phyloP scores from a whole-genome alignment of 805 yeast genomes.

The Groenewaldozyma tartarivorans region DNA sequence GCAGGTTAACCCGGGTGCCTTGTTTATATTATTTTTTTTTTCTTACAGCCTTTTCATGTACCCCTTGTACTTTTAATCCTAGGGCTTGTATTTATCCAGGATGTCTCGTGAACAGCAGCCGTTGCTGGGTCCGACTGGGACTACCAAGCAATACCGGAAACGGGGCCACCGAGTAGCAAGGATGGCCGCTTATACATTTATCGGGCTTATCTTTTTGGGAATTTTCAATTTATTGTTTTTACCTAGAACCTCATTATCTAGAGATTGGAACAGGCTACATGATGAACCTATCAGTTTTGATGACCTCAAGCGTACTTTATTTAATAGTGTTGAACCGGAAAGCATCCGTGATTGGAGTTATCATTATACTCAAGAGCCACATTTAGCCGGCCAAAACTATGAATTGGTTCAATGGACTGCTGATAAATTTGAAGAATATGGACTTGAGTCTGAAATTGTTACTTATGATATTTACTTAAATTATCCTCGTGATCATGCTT shows the following conservation, averaged over 20 bases:
- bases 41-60: too few species aligned
- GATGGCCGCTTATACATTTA: slow-evolving; percentile 8
- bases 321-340: slow-evolving; percentile 32
- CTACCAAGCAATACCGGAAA: slow-evolving; percentile 2
- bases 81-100: too few species aligned
- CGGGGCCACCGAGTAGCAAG: slow-evolving; percentile 5
- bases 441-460: slow-evolving; percentile 44
- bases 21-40: too few species aligned
- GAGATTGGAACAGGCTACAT: slow-evolving; percentile 73
- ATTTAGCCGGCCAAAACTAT: slow-evolving; percentile 40
- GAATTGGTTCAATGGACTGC: slow-evolving; percentile 46
- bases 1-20: too few species aligned
- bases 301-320: slow-evolving; percentile 58
- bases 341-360: slow-evolving; percentile 43
- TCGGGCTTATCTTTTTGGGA: slow-evolving; percentile 44
- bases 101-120: slow-evolving; percentile 4
- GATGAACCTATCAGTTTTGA: slow-evolving; percentile 53
- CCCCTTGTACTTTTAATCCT: too few species aligned
- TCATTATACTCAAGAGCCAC: slow-evolving; percentile 43
- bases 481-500: slow-evolving; percentile 48
- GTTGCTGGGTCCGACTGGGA: not conserved
- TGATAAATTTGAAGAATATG: slow-evolving; percentile 49
- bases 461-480: slow-evolving; percentile 54
- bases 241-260: slow-evolving; percentile 73
- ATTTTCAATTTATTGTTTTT: slow-evolving; percentile 61